phyloP scores from a whole-genome alignment of 2,329 filamentous ascomycete species.

The Apiospora aurea region DNA sequence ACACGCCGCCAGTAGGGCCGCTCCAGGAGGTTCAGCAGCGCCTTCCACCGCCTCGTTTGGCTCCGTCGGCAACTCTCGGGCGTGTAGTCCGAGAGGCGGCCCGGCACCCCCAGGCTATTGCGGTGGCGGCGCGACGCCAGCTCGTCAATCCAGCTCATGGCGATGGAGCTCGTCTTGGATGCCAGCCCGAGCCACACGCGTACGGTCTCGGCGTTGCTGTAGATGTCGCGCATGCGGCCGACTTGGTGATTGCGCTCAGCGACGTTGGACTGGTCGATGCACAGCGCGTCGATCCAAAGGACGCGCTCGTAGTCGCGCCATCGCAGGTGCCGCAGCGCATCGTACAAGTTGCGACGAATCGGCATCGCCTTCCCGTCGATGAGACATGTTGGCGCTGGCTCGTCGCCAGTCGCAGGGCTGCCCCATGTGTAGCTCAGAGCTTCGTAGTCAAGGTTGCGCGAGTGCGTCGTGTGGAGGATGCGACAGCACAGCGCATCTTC shows the following conservation, averaged over 20 bases:
- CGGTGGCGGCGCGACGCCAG: conserved; percentile 41
- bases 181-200: conserved; percentile 21
- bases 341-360: not conserved
- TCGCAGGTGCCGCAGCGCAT: conserved; percentile 1
- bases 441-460: not conserved
- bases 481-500: not conserved
- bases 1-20: conserved; percentile 32
- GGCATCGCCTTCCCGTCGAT: not conserved
- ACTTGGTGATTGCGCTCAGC: conserved; percentile 25
- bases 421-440: conserved; percentile 3
- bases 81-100: not conserved
- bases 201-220: conserved; percentile 11
- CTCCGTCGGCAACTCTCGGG: not conserved
- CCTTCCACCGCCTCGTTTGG: not conserved
- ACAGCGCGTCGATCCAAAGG: conserved; percentile 30
- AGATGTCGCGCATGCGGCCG: conserved; percentile 27
- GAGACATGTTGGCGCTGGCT: not conserved
- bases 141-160: conserved; percentile 29
- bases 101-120: not conserved
- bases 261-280: conserved; percentile 27
- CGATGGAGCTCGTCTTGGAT: not conserved
- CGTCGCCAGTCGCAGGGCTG: no score
- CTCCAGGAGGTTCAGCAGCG: not conserved
- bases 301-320: conserved; percentile 8
- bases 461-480: not conserved